Evolutionary conservation across 352 stramenopile genomes (phyloP), one percentile per base, ranked within the genome.

Genomic region (Pythium chondricola): DNA sequence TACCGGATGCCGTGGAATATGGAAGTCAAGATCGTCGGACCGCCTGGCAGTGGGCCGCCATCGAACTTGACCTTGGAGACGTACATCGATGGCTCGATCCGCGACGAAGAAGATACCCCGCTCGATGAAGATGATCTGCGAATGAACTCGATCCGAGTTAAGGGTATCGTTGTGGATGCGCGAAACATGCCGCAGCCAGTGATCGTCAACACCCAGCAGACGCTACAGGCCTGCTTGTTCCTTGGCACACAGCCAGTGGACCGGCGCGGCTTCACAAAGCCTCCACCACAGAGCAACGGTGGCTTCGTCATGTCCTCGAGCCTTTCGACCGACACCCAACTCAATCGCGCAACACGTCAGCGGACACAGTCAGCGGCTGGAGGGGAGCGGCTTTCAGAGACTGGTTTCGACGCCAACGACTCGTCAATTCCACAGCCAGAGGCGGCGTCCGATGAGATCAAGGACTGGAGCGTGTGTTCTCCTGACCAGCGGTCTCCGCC

Each of bases 1-100:
- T 95, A 93, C 50, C 82, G 83, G 39, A 93, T 95, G 82, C 83
- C 83, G 3, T 95, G 83, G 83, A 95, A 95, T 44, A 95, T 95
- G 79, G 83, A 95, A 55, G 83, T 95, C 32, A 95, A 95, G 61
- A 91, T 95, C 50, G 78, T 93, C 7, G 83, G 83, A 0, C 83
- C 83, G 17, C 83, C 83, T 42, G 83, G 83, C 24, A 92, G 79
- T 47, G 83, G 83, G 0, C 83, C 83, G 16, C 83, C 83, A n/a
- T 88, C 79, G 9, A 90, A 82, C 31, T 59, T 95, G 45, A 95
- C 83, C 1, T 64, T 95, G n/a, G 83, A 93, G 50, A 90, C 83
- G 25, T 95, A 88, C 39, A 92, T 95, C 39, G 81, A 93, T 61
- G 81, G 78, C 16, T 82, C 78, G 3, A 75, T 90, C 48, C 67